Conservation (phyloP, 495 filamentous ascomycete species). For the Neurospora pannonica region DNA sequence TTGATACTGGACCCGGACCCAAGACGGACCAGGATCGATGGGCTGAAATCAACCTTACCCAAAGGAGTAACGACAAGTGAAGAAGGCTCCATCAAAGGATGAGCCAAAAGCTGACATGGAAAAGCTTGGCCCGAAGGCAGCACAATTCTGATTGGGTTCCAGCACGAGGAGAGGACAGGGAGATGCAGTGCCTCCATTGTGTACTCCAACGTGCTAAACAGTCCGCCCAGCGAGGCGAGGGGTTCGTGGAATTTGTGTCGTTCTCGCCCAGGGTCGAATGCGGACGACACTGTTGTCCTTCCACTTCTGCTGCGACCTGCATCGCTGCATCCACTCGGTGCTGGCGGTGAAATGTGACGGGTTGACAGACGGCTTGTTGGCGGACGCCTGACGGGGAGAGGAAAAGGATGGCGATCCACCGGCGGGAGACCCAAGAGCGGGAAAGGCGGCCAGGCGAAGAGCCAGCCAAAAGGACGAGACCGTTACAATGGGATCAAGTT, state of each 20-base stretch:
- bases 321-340: neutral
- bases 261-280: neutral
- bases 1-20: neutral
- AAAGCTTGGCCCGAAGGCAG: neutral
- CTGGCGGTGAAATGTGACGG: neutral
- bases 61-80: neutral
- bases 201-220: neutral
- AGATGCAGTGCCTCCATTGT: neutral
- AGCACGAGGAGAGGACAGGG: neutral
- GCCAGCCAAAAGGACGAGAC: neutral
- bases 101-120: neutral
- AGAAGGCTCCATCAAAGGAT: neutral
- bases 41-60: neutral
- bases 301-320: neutral
- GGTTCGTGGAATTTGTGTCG: neutral
- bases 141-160: neutral
- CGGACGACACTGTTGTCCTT: neutral
- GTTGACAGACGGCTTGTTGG: neutral
- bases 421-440: neutral
- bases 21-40: neutral
- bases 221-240: neutral
- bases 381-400: neutral
- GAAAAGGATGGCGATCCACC: neutral
- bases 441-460: neutral
- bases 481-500: neutral